Base-by-base conservation (phyloP, 2,329 filamentous ascomycete genomes). In the Paraconiothyrium brasiliense region DNA sequence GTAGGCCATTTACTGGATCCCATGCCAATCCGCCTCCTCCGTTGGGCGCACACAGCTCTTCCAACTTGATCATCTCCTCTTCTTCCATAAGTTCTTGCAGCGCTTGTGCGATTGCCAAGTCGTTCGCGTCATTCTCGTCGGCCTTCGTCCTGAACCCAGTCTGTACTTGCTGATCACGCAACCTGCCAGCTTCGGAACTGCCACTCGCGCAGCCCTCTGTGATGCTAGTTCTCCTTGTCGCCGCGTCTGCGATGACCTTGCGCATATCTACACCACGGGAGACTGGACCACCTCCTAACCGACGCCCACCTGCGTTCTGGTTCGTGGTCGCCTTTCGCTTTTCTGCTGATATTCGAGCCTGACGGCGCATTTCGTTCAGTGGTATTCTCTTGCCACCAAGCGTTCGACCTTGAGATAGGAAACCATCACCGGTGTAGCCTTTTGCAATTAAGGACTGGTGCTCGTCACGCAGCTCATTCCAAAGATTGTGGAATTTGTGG, bases 401-500 rank as follows among this genome's bases (percentile, higher is more conserved):
- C 11, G 87, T 87, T 16, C 88, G 87, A 1, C 94, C 94, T 35
- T 90, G 82, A 0, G 90, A 89, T 34, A 97, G 81, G 79, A 97
- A 97, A 0, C 92, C 92, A 78, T 97, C 93, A 13, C 94, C 94
- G 0, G 92, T 96, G 73, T 94, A 97, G 20, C 94, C 94, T 75
- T 94, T 95, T 61, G 88, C 82, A 11, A 89, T 74, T 7, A 97
- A 84, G 2, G 88, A 87, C 70, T 93, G 87, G 70, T 94, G 90
- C 79, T 97, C 94, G 60, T 94, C 92, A 22, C 94, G 89, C 4
- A 97, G 86, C 74, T 97, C 90, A 69, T 97, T 90, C 92, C 94
- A 97, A 5, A 97, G 82, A 0, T 89, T 89, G 68, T 97, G 89
- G 73, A 98, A 98, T 39, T 90, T 86, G 50, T 84, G 85, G 73